These are phyloP conservation scores for Phylloporus rhodoxanthus DNA, from an alignment of 768 basidiomycete genomes.

Conservation along the genomic window DNA sequence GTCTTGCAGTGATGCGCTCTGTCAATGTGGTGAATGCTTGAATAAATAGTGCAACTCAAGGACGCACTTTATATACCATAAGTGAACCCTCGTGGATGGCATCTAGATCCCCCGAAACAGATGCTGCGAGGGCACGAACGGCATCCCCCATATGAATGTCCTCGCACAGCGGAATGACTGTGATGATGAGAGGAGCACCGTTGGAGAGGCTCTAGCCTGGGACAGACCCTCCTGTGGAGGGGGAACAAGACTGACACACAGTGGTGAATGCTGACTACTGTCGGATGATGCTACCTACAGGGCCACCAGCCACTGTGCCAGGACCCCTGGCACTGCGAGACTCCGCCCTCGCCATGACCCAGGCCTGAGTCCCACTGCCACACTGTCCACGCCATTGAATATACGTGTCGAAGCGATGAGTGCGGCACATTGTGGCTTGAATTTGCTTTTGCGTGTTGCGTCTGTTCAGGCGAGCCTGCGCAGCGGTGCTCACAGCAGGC, in stretches of 20 bases:
- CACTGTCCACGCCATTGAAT: constrained; percentile 73
- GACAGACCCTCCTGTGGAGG: too few species aligned
- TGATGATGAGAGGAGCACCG: constrained; percentile 79
- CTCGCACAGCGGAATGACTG: constrained; percentile 75
- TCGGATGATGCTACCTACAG: too few species aligned
- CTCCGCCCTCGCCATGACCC: too few species aligned
- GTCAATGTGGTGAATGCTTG: neutral
- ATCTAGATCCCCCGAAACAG: constrained; percentile 44
- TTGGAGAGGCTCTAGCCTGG: too few species aligned
- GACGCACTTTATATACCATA: constrained; percentile 66
- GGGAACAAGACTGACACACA: too few species aligned
- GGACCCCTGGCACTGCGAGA: too few species aligned
- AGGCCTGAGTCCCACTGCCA: too few species aligned
- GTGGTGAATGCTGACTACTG: too few species aligned
- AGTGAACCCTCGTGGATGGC: constrained; percentile 4
- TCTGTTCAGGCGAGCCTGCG: constrained; percentile 73
- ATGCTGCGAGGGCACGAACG: constrained; percentile 51
- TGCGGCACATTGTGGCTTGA: constrained; percentile 61
- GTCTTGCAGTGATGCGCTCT: constrained; percentile 91
- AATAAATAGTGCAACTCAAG: neutral
- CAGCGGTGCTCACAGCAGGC: constrained; percentile 42
- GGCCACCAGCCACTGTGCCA: too few species aligned
- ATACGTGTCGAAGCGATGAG: constrained; percentile 69
- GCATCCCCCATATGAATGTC: constrained; percentile 53
- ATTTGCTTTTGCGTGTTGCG: constrained; percentile 82